Conservation (phyloP, 2,329 filamentous ascomycete species). For the Exophiala spinifera region DNA sequence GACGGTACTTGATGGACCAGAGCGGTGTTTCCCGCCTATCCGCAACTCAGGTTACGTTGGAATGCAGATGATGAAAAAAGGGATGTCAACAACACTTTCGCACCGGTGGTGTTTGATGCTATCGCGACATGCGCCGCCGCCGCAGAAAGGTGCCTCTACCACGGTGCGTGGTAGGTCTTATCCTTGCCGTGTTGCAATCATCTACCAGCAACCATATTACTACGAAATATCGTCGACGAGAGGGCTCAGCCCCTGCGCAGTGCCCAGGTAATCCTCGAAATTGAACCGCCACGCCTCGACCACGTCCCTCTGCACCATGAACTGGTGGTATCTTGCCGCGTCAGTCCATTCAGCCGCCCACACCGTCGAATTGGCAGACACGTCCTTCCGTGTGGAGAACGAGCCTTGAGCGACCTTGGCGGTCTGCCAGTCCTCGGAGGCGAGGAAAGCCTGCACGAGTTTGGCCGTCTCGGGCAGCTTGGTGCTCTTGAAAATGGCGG, state of each 20-base stretch:
- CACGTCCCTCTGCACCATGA: constrained; percentile 42
- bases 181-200: too few species aligned
- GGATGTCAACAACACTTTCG: too few species aligned
- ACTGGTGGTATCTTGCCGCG: constrained; percentile 39
- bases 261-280: constrained; percentile 44
- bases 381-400: constrained; percentile 30
- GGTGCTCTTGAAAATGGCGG: constrained; percentile 49
- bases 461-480: constrained; percentile 52
- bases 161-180: too few species aligned
- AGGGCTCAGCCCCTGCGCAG: constrained; percentile 44
- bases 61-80: too few species aligned
- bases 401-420: constrained; percentile 41
- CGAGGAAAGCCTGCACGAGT: constrained; percentile 46
- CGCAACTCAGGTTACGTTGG: too few species aligned
- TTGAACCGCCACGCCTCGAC: constrained; percentile 45
- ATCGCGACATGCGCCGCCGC: too few species aligned
- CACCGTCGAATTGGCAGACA: constrained; percentile 32
- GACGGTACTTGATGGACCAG: too few species aligned
- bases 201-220: too few species aligned
- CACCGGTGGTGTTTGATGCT: too few species aligned
- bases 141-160: too few species aligned
- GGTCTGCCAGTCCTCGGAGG: constrained; percentile 36
- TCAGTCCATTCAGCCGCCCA: constrained; percentile 35
- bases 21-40: too few species aligned
- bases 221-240: constrained; percentile 18